These are phyloP conservation scores for Persicaria tinctoria DNA, from an alignment of 148 eudicot species.

Conservation along the genomic window DNA sequence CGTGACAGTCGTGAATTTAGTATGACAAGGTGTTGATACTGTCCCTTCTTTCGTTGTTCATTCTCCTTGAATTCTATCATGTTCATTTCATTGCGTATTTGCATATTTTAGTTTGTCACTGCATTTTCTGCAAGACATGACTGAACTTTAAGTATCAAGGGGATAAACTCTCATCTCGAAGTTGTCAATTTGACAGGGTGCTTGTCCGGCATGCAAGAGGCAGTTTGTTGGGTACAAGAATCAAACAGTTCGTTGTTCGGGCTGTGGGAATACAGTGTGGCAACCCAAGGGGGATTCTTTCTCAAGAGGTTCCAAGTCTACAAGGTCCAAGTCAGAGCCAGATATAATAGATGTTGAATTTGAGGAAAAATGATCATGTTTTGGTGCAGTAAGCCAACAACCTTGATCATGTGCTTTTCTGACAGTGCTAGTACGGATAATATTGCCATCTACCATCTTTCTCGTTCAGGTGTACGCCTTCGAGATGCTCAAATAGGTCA, in stretches of 20 bases:
- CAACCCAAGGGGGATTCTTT: slow-evolving; percentile 72
- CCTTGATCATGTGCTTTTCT: not conserved
- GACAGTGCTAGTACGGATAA: not conserved
- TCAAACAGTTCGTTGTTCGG: slow-evolving; percentile 59
- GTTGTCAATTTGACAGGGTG: slow-evolving; percentile 46
- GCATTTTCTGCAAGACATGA: not conserved
- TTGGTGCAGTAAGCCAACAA: not conserved
- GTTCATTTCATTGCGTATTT: not conserved
- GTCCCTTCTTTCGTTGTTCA: not conserved
- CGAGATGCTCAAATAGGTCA: too few species aligned
- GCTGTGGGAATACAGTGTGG: slow-evolving; percentile 84
- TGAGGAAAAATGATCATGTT: slow-evolving; percentile 53
- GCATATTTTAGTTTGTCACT: not conserved
- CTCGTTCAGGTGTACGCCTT: not conserved
- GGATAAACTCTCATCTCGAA: not conserved
- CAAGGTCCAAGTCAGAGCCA: slow-evolving; percentile 47
- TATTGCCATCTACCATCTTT: not conserved
- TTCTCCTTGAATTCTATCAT: not conserved
- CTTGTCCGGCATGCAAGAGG: slow-evolving; percentile 90
- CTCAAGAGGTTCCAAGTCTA: slow-evolving; percentile 38
- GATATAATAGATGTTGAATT: slow-evolving; percentile 84
- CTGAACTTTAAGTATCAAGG: not conserved
- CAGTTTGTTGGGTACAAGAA: slow-evolving; percentile 57
- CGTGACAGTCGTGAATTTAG: not conserved
- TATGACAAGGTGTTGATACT: not conserved